Conservation (phyloP, 2,329 filamentous ascomycete species). For the Cordyceps sp. region DNA sequence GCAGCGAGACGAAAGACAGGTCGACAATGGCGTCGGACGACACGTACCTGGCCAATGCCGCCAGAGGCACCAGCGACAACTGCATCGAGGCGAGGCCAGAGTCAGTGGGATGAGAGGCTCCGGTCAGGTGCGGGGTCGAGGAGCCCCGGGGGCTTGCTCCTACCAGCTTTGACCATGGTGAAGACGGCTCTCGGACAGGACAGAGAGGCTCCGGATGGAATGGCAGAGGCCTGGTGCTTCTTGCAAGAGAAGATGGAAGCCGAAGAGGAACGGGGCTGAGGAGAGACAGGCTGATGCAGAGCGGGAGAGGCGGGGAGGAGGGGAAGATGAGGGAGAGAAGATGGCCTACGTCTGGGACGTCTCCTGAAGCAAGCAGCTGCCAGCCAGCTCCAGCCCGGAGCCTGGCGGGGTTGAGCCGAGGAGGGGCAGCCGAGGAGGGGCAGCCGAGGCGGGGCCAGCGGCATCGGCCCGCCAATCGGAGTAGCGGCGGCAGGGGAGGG, state of each 20-base stretch:
- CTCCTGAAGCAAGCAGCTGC: no score
- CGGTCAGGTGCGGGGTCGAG: slow-evolving; percentile 10
- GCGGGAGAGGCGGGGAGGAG: no score
- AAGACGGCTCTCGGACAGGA: no score
- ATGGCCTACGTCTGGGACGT: no score
- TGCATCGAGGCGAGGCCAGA: slow-evolving; percentile 13
- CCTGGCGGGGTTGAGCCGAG: background rate
- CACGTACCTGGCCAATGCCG: slow-evolving; percentile 86
- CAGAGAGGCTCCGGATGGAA: no score
- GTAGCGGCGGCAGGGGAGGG: background rate
- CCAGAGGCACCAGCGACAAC: slow-evolving; percentile 90
- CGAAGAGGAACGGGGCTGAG: no score
- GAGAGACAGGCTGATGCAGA: no score
- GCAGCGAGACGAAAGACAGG: background rate
- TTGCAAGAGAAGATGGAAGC: no score
- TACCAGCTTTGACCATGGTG: slow-evolving; percentile 47
- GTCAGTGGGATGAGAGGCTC: background rate
- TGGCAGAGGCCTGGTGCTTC: no score
- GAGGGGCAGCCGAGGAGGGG: background rate
- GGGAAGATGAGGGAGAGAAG: no score
- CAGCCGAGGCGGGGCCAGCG: no score
- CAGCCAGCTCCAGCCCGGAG: no score
- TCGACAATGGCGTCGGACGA: background rate
- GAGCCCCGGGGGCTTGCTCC: slow-evolving; percentile 8
- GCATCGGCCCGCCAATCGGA: slow-evolving; percentile 1